Percentiles rank a stretch among this genome's conserved stretches.
Conservation (phyloP, 2,329 filamentous ascomycete genomes). For the Mycogone perniciosa region DNA sequence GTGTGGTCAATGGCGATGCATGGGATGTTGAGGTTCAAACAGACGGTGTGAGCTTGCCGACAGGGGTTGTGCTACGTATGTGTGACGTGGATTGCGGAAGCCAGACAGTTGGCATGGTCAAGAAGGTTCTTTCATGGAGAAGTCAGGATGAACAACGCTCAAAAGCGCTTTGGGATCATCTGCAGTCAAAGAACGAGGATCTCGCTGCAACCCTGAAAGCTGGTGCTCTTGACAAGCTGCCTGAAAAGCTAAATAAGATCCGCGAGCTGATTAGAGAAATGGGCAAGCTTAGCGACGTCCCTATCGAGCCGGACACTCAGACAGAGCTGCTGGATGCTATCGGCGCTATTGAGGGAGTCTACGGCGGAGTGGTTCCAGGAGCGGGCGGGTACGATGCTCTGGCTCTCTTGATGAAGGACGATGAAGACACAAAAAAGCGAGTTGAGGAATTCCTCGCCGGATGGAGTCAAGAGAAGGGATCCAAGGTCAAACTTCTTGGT, state of each 20-base stretch:
- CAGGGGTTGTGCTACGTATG: constrained; percentile 74
- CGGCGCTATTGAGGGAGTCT: constrained; percentile 65
- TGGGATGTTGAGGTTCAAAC: constrained; percentile 81
- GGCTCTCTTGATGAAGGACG: constrained; percentile 70
- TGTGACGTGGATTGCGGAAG: constrained; percentile 94
- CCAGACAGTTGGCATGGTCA: constrained; percentile 93
- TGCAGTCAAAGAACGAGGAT: constrained; percentile 69
- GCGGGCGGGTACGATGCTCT: constrained; percentile 92
- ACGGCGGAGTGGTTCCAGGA: constrained; percentile 87
- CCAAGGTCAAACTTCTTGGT: constrained; percentile 60
- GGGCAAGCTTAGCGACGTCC: constrained; percentile 67
- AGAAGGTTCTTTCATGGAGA: constrained; percentile 80
- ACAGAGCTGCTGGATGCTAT: constrained; percentile 77
- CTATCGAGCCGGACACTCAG: constrained; percentile 84
- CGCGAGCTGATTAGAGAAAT: constrained; percentile 67
- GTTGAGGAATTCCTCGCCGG: constrained; percentile 56
- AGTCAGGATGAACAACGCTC: constrained; percentile 58
- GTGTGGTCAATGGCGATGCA: constrained; percentile 56
- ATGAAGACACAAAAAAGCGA: constrained; percentile 52
- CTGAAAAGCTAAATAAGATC: constrained; percentile 41
- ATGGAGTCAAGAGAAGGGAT: constrained; percentile 57
- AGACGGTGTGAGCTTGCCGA: constrained; percentile 63
- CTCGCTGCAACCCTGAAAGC: constrained; percentile 59
- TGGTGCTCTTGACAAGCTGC: constrained; percentile 37
- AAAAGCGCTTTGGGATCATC: constrained; percentile 62